Conservation (phyloP, 2,329 filamentous ascomycete genomes). For the Ceratocystis huliohia region DNA sequence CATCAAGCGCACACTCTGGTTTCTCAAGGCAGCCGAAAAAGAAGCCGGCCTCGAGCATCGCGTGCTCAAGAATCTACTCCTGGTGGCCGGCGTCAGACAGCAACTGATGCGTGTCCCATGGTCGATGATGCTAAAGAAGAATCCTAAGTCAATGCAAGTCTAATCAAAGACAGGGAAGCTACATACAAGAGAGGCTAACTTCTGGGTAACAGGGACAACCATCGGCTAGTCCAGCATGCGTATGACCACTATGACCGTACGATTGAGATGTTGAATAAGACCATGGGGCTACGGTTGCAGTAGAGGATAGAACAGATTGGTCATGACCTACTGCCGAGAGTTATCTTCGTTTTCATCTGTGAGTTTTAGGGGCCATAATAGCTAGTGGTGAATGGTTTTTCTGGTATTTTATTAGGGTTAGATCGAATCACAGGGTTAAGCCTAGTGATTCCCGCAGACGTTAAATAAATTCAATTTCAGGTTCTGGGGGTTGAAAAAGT, state of each 20-base stretch:
- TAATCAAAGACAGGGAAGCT: constrained; percentile 11
- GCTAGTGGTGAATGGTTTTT: too few species aligned
- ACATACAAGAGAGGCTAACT: neutral
- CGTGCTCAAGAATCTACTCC: constrained; percentile 56
- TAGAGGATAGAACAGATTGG: neutral
- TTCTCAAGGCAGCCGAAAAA: constrained; percentile 51
- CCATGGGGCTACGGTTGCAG: constrained; percentile 50
- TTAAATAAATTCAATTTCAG: too few species aligned
- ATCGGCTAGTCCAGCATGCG: constrained; percentile 24
- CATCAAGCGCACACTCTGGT: constrained; percentile 55
- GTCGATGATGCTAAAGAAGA: constrained; percentile 22
- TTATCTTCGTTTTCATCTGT: neutral
- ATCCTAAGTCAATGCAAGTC: constrained; percentile 12
- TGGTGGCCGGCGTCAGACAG: constrained; percentile 34
- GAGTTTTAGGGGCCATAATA: neutral
- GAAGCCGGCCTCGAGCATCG: constrained; percentile 57
- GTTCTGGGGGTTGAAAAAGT: too few species aligned
- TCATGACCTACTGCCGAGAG: neutral
- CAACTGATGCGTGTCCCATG: constrained; percentile 24
- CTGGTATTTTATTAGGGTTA: neutral
- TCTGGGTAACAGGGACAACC: constrained; percentile 18
- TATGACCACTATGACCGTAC: constrained; percentile 57
- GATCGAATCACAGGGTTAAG: neutral
- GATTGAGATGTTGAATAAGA: constrained; percentile 60
- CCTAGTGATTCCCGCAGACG: too few species aligned